A percentile compares a stretch with the other conserved stretches of the same genome.
These are phyloP conservation scores for Leishmania arabica DNA, from an alignment of 208 protist species.

Conservation along the genomic window DNA sequence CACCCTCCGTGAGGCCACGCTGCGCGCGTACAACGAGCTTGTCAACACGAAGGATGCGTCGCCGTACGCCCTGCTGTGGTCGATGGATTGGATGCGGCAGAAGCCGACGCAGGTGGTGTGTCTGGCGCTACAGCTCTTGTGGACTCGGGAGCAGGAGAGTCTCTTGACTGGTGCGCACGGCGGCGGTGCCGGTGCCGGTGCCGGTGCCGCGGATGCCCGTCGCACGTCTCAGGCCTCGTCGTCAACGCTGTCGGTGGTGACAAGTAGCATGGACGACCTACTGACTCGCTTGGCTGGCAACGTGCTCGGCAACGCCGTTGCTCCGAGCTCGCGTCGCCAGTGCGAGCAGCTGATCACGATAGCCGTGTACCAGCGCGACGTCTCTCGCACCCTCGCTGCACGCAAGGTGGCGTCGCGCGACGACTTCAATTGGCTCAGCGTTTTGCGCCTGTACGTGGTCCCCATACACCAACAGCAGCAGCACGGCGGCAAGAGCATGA, in stretches of 20 bases:
- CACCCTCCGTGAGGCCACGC: conserved; percentile 81
- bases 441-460: conserved; percentile 95
- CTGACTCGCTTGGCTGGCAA: conserved; percentile 82
- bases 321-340: conserved; percentile 76
- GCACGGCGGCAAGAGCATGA: conserved; percentile 7
- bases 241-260: conserved; percentile 25
- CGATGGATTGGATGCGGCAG: conserved; percentile 84
- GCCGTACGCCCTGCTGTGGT: conserved; percentile 37
- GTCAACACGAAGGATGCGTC: conserved; percentile 11
- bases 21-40: conserved; percentile 38
- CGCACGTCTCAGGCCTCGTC: conserved; percentile 4
- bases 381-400: conserved; percentile 78
- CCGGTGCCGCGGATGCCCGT: neutral
- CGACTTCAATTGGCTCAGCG: conserved; percentile 97
- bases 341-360: conserved; percentile 98
- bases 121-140: conserved; percentile 93
- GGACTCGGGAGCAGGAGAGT: conserved; percentile 89
- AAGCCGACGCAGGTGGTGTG: conserved; percentile 94
- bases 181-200: neutral
- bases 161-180: conserved; percentile 30
- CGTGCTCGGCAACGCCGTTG: conserved; percentile 37
- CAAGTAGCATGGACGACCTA: conserved; percentile 78
- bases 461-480: conserved; percentile 5
- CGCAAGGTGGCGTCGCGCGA: conserved; percentile 44
- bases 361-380: conserved; percentile 98